phyloP scores from a whole-genome alignment of 495 filamentous ascomycete genomes.

The Penicillium arizonense region DNA sequence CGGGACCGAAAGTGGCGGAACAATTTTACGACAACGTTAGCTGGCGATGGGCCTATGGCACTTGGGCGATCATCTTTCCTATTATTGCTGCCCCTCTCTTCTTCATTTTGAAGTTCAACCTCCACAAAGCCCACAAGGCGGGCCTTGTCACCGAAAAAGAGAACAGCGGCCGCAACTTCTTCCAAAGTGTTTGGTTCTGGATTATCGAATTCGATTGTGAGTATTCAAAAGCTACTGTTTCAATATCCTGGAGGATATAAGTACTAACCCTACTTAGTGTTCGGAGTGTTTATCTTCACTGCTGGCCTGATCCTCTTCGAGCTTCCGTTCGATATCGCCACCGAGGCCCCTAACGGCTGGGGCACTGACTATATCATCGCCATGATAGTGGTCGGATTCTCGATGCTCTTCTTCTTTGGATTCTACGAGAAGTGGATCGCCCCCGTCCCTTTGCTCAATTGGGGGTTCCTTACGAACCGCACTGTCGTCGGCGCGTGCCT shows the following conservation, averaged over 20 bases:
- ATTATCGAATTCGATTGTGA: conserved; percentile 21
- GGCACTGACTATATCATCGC: conserved; percentile 45
- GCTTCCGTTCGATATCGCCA: conserved; percentile 50
- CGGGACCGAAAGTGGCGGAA: conserved; percentile 45
- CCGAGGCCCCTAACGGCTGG: conserved; percentile 39
- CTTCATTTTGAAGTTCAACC: conserved; percentile 44
- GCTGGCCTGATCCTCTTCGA: conserved; percentile 58
- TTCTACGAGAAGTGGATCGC: conserved; percentile 54
- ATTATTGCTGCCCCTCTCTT: conserved; percentile 46
- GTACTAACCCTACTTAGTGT: conserved; percentile 7
- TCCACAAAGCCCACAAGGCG: conserved; percentile 47
- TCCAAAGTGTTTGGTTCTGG: conserved; percentile 20
- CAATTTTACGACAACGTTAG: conserved; percentile 43
- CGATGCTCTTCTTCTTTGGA: conserved; percentile 51
- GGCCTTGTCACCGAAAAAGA: conserved; percentile 27
- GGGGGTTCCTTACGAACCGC: conserved; percentile 40
- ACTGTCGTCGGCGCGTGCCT: conserved; percentile 56
- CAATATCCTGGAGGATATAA: not conserved
- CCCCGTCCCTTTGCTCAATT: conserved; percentile 50
- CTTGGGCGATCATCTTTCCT: conserved; percentile 57
- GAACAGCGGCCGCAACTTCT: conserved; percentile 22
- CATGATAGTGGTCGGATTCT: conserved; percentile 53
- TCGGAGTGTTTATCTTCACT: conserved; percentile 54
- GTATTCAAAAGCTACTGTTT: not conserved
- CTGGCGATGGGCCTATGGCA: conserved; percentile 62